phyloP scores from a whole-genome alignment of 306 rosid species.

The Oxytropis ochrocephala region DNA sequence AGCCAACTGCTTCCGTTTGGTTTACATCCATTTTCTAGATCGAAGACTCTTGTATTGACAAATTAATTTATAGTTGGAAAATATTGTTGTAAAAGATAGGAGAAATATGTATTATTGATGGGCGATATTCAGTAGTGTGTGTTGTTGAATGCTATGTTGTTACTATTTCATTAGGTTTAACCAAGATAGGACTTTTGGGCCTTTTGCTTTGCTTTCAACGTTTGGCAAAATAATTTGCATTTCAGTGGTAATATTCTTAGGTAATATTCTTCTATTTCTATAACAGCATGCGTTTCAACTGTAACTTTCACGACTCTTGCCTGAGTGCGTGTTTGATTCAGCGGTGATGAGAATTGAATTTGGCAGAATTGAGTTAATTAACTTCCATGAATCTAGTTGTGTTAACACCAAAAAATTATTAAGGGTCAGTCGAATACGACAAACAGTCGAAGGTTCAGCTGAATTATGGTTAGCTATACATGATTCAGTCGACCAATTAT shows the following conservation, averaged over 20 bases:
- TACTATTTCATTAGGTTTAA: too few species aligned
- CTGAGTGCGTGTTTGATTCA: background rate
- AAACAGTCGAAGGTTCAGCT: too few species aligned
- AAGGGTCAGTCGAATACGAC: too few species aligned
- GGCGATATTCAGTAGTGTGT: background rate
- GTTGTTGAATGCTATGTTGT: background rate
- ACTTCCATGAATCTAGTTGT: too few species aligned
- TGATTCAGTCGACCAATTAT: too few species aligned
- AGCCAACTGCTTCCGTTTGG: constrained; percentile 47
- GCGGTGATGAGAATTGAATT: too few species aligned
- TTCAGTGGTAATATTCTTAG: background rate
- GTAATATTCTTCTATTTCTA: background rate
- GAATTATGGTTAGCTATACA: too few species aligned
- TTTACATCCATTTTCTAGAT: constrained; percentile 33
- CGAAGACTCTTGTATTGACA: background rate
- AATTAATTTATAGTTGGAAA: background rate
- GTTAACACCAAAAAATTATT: too few species aligned
- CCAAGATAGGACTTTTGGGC: constrained; percentile 14
- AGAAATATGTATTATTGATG: background rate
- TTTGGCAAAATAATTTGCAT: background rate
- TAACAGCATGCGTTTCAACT: background rate
- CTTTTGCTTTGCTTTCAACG: constrained; percentile 8
- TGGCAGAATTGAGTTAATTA: too few species aligned
- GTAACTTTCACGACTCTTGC: background rate
- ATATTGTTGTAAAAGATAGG: background rate